Conservation (phyloP, 176 grass and related monocot genomes). For the Leersia perrieri region DNA sequence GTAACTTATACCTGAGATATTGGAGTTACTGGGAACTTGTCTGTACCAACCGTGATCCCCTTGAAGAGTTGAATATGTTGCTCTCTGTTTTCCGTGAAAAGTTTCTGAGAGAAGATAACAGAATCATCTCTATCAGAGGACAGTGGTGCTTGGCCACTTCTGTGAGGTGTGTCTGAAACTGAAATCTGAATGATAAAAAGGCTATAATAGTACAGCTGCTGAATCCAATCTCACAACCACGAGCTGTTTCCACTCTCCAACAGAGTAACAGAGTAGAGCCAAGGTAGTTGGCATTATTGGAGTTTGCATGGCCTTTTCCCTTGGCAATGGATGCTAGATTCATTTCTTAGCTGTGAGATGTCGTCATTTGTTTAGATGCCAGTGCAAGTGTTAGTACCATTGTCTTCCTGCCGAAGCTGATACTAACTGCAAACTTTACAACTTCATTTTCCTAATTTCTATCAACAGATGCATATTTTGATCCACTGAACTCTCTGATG, state of each 20-base stretch:
- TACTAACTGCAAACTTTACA: too few relatives aligned
- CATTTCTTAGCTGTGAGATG: background rate
- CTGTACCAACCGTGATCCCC: conserved; percentile 65
- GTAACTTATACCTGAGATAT: conserved; percentile 46
- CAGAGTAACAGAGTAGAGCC: background rate
- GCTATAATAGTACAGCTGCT: background rate
- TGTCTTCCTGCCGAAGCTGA: background rate
- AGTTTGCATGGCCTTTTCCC: background rate
- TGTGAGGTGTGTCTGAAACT: background rate
- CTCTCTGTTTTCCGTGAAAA: conserved; percentile 62
- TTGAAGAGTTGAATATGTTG: conserved; percentile 62
- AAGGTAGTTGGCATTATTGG: background rate
- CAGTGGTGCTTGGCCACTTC: too few relatives aligned
- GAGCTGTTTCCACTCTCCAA: background rate
- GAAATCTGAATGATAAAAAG: background rate
- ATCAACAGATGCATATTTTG: too few relatives aligned
- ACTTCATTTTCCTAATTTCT: too few relatives aligned
- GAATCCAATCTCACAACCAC: background rate
- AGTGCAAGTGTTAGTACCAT: background rate
- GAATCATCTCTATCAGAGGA: background rate
- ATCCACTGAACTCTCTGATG: background rate
- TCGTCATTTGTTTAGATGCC: background rate
- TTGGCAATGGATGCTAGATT: background rate
- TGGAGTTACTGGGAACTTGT: conserved; percentile 77
- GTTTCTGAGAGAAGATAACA: conserved; percentile 46